Evolutionary conservation across 108 stramenopile species (phyloP).

Genomic region (Pseudonitzschia delicatissima): DNA sequence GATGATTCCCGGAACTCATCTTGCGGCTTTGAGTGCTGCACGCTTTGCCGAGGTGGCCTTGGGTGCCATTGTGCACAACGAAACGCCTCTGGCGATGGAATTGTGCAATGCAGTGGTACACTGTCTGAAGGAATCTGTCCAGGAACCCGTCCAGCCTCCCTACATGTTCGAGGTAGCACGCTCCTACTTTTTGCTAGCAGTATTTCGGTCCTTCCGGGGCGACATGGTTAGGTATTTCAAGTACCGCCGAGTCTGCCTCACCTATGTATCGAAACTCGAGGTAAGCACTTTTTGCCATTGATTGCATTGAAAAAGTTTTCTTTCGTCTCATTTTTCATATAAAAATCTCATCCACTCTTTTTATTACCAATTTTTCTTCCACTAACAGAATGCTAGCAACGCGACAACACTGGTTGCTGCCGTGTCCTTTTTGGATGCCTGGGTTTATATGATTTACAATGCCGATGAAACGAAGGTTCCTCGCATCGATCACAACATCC

Average conservation of each 20-base stretch:
- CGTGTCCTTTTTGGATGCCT: conserved; percentile 77
- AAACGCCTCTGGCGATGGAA: conserved; percentile 70
- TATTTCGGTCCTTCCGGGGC: conserved; percentile 77
- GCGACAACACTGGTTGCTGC: conserved; percentile 69
- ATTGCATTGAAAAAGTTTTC: not conserved
- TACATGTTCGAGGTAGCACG: conserved; percentile 71
- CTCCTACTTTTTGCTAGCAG: conserved; percentile 82
- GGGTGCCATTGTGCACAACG: conserved; percentile 80
- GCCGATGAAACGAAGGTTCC: conserved; percentile 69
- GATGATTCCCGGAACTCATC: conserved; percentile 64
- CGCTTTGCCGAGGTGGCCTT: conserved; percentile 81
- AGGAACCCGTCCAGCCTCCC: conserved; percentile 52
- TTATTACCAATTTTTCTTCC: not conserved
- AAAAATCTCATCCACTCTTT: not conserved
- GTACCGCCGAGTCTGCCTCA: conserved; percentile 83
- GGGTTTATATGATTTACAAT: conserved; percentile 88
- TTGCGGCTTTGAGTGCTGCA: conserved; percentile 70
- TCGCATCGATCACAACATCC: conserved; percentile 67
- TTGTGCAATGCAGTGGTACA: conserved; percentile 78
- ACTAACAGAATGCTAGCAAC: conserved; percentile 38
- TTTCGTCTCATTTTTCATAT: not conserved
- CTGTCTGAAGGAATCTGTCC: conserved; percentile 70
- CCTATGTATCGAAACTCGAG: conserved; percentile 61
- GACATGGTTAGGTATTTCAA: conserved; percentile 88
- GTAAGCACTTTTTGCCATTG: conserved; percentile 26